Evolutionary conservation across 495 filamentous ascomycete genomes (phyloP), one percentile per base, ranked within the genome.

Genomic region (Aspergillus ostianus): DNA sequence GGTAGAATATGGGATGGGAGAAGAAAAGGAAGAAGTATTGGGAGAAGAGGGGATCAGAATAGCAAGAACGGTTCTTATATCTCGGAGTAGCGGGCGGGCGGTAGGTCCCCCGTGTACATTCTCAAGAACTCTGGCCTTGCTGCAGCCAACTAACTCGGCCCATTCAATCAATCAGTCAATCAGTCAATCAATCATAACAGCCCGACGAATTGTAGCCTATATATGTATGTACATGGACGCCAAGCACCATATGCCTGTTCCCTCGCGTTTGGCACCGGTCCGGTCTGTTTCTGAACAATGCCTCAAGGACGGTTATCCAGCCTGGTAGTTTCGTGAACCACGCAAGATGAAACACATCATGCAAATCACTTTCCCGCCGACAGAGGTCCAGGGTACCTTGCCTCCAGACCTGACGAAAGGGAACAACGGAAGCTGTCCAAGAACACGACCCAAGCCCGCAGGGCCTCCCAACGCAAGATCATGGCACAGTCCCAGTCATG

Each of bases 191-290:
- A 51, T 56, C 44, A 56, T 48, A 44, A 60, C 47, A 57, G 54
- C 53, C 59, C 59, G 61, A 61, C 61, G 64, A 53, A 58, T 61
- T 60, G 60, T 59, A 67, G 58, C 64, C 60, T 64, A 64, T 59
- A 64, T 64, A 64, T 67, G 61, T 64, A 67, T 62, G 62, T 64
- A 62, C 64, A 67, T 56, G 61, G 63, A 63, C 57, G 49, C 36
- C 56, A 60, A 57, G 47, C 59, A 62, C 56, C 61, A 6, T 61
- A 20, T 56, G 54, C 45, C 45, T 30, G 7, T 29, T 32, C 18
- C 18, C 51, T 32, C 12, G 6, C 10, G 36, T 41, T 41, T 15
- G 36, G 36, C 36, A 41, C 2, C 23, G 10, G 15, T 41, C 36
- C 36, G 36, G 36, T 41, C 36, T 41, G 36, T 32, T 32, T 32